phyloP scores from a whole-genome alignment of 2,329 filamentous ascomycete genomes.

The Keithomyces neogunnii region DNA sequence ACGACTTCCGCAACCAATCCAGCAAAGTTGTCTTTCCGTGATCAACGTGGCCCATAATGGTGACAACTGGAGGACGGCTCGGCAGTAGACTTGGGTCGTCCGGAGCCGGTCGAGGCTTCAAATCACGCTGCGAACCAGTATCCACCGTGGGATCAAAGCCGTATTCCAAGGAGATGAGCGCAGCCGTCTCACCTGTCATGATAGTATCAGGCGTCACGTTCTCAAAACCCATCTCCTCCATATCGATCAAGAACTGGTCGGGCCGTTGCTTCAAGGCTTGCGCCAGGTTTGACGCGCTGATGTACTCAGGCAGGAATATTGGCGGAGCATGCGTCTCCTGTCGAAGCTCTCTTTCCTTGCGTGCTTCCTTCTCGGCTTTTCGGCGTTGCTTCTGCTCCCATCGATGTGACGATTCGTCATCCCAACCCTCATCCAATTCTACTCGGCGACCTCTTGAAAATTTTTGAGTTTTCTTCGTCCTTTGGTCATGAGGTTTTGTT shows the following conservation, averaged over 20 bases:
- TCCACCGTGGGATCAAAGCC: conserved; percentile 81
- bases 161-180: conserved; percentile 84
- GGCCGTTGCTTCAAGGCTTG: conserved; percentile 62
- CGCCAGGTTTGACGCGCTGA: conserved; percentile 78
- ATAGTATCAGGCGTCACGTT: conserved; percentile 75
- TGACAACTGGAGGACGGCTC: conserved; percentile 80
- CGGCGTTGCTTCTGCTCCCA: conserved; percentile 31
- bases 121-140: conserved; percentile 55
- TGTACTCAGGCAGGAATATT: conserved; percentile 81
- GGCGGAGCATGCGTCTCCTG: conserved; percentile 38
- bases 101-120: conserved; percentile 59
- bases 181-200: conserved; percentile 83
- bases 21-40: conserved; percentile 96
- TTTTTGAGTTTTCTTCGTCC: conserved; percentile 17
- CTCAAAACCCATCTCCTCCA: conserved; percentile 84
- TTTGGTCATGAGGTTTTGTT: conserved; percentile 9
- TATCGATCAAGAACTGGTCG: conserved; percentile 62
- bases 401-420: conserved; percentile 27
- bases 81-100: conserved; percentile 63
- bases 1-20: conserved; percentile 88
- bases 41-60: conserved; percentile 99
- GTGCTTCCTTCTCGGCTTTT: conserved; percentile 34
- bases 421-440: conserved; percentile 25
- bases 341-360: conserved; percentile 30
- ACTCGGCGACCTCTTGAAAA: conserved; percentile 8